Evolutionary conservation across 179 eudicot species (phyloP).

Genomic region (Spinacia oleracea): DNA sequence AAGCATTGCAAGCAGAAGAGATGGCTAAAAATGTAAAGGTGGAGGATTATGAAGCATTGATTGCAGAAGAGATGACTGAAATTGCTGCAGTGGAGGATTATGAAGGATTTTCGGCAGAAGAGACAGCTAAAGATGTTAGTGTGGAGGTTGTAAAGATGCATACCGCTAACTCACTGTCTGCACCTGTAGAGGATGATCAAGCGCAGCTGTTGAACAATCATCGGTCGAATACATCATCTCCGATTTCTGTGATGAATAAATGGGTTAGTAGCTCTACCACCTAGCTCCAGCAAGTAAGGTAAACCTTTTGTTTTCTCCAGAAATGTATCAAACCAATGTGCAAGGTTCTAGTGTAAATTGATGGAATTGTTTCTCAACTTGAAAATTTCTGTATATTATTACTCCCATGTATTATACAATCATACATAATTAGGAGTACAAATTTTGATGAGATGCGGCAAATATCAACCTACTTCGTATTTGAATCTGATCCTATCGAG

Average conservation of each 20-base stretch:
- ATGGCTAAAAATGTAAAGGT: neutral
- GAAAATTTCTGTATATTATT: too few species aligned
- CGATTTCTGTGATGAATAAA: neutral
- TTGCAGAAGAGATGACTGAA: neutral
- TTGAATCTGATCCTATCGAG: too few species aligned
- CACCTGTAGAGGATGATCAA: neutral
- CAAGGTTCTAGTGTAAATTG: neutral
- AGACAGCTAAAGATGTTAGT: neutral
- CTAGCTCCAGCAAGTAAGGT: neutral
- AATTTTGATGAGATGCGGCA: too few species aligned
- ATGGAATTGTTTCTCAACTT: neutral
- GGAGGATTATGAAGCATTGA: slow-evolving; percentile 12
- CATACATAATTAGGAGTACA: too few species aligned
- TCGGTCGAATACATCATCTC: neutral
- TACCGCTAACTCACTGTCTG: neutral
- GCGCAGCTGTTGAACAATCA: neutral
- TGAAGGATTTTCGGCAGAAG: neutral
- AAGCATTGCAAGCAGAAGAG: neutral
- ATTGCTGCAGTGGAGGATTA: neutral
- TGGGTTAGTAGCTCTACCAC: slow-evolving; percentile 8
- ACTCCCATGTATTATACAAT: too few species aligned
- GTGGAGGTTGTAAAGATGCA: neutral
- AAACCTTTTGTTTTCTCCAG: neutral
- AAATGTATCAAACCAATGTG: neutral
- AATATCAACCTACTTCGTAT: too few species aligned